These are phyloP conservation scores for Brassica nigra DNA, from an alignment of 345 rosid genomes.

Conservation along the genomic window DNA sequence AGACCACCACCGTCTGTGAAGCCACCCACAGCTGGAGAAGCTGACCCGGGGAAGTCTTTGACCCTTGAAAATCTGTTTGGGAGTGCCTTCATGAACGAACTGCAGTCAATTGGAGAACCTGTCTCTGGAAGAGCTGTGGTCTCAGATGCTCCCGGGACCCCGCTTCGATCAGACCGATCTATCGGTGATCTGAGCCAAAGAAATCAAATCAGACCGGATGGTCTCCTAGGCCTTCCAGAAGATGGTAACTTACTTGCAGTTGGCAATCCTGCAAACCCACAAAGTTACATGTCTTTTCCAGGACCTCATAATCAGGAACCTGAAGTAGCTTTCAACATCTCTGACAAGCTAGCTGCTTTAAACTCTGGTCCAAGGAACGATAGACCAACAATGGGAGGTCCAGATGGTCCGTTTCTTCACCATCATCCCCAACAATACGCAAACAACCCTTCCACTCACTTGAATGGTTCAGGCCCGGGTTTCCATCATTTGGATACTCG, in stretches of 20 bases:
- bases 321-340: constrained; percentile 49
- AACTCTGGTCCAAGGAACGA: constrained; percentile 61
- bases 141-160: constrained; percentile 47
- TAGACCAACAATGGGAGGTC: constrained; percentile 51
- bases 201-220: constrained; percentile 55
- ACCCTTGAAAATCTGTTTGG: constrained; percentile 97
- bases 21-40: constrained; percentile 43
- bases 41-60: constrained; percentile 54
- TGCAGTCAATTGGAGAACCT: constrained; percentile 75
- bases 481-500: constrained; percentile 64
- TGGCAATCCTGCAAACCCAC: constrained; percentile 47
- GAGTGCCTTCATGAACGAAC: constrained; percentile 90
- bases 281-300: constrained; percentile 35
- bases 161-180: constrained; percentile 43
- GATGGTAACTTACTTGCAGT: constrained; percentile 47
- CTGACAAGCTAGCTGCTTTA: constrained; percentile 65
- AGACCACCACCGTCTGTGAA: constrained; percentile 32
- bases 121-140: constrained; percentile 47
- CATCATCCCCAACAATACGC: constrained; percentile 52
- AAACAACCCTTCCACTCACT: constrained; percentile 53
- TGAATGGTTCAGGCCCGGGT: constrained; percentile 58
- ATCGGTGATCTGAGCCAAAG: constrained; percentile 39
- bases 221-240: constrained; percentile 47
- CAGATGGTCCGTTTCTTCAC: constrained; percentile 55
- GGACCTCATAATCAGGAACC: constrained; percentile 57